Evolutionary conservation across 1,284 basidiomycete genomes (phyloP), one percentile per base, ranked within the genome.

Genomic region (Cryptococcus wingfieldii): DNA sequence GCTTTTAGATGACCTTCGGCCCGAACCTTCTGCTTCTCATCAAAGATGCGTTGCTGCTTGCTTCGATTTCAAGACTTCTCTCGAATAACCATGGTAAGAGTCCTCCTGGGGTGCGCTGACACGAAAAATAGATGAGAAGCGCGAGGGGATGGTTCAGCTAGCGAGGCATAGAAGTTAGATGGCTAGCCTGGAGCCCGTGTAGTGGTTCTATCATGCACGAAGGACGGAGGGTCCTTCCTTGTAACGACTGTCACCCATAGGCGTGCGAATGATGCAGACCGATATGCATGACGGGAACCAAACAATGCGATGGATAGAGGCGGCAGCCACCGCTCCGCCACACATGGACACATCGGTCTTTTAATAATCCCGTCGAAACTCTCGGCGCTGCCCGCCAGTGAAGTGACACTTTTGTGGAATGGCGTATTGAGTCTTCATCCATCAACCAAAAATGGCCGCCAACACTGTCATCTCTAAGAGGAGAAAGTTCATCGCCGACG

Each of bases 401-500:
- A 52, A 44, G 41, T 38, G 25, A 48, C 25, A 39, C 16, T 59
- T 34, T 56, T n/a, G 41, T 50, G 53, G 58, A 31, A 51, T 56
- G 54, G 51, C 52, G 54, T 53, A 16, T 23, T n/a, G 41, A 42
- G 19, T 23, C 41, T 23, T n/a, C 19, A n/a, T 10, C n/a, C 16
- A n/a, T 51, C 58, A 44, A 41, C 37, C 38, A 47, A 46, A 50
- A 55, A 76, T 76, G 74, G 62, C 74, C 54, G 47, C 46, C 43
- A 60, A 70, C 47, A 81, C 88, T 74, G 76, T 89, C 78, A 92
- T 94, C 82, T 89, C 86, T 82, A 94, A 95, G 82, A 93, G 92
- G 83, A 86, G 90, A 83, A 95, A 80, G 86, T 97, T 97, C 77
- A 90, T 98, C 75, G 93, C 93, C 64, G 94, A 97, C 62, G 69